A percentile compares a stretch with the other conserved stretches of the same genome.
These are phyloP conservation scores for Entamoeba nuttalli DNA, from an alignment of 208 protist species.

Conservation along the genomic window DNA sequence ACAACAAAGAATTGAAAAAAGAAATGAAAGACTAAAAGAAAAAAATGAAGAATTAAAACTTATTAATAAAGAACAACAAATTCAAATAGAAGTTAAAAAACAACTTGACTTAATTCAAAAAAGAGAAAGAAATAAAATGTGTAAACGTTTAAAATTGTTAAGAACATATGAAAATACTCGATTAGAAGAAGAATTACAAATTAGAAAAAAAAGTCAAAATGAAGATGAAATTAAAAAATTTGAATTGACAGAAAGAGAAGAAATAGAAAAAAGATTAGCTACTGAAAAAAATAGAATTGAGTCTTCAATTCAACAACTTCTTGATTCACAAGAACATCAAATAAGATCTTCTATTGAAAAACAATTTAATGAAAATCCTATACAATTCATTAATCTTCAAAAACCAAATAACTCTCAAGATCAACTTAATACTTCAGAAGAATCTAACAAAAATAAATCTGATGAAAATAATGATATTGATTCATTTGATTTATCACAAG, in stretches of 20 bases:
- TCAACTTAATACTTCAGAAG: too few relatives aligned
- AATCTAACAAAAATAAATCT: too few relatives aligned
- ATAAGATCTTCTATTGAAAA: not conserved
- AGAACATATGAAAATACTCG: not conserved
- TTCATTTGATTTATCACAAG: too few relatives aligned
- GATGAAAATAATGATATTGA: too few relatives aligned
- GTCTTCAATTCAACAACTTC: not conserved
- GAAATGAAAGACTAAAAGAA: not conserved
- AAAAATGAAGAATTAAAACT: not conserved
- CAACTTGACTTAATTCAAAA: not conserved
- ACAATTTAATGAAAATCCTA: too few relatives aligned
- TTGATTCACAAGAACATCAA: not conserved
- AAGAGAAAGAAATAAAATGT: not conserved
- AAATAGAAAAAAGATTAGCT: not conserved
- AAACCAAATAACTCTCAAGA: too few relatives aligned
- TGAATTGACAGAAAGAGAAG: not conserved
- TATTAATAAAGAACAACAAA: not conserved
- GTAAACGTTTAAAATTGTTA: not conserved
- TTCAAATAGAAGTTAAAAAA: not conserved
- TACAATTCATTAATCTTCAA: too few relatives aligned
- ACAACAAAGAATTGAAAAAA: not conserved
- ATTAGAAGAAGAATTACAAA: not conserved
- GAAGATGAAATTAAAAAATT: not conserved
- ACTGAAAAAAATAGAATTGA: not conserved
- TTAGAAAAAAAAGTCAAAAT: not conserved